phyloP scores from a whole-genome alignment of 352 stramenopile genomes.

The Globisporangium heterothallicum region DNA sequence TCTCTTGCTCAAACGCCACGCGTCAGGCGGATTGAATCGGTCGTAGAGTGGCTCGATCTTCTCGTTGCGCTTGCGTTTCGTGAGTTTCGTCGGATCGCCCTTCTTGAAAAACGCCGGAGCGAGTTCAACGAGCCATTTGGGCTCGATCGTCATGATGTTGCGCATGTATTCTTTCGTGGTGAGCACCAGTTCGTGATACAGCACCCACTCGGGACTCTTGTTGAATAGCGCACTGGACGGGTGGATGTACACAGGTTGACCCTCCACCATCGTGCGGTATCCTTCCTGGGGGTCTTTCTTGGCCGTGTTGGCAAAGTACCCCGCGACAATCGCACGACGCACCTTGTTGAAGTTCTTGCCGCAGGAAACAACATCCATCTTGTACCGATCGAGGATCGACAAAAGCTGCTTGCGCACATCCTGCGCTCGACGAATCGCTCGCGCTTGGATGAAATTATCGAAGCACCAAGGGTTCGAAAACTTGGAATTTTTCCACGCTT shows the following conservation, averaged over 20 bases:
- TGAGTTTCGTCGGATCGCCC: slow-evolving; percentile 96
- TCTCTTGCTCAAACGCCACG: slow-evolving; percentile 96
- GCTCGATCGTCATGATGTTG: slow-evolving; percentile 99
- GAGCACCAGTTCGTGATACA: slow-evolving; percentile 98
- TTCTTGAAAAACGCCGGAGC: slow-evolving; percentile 95
- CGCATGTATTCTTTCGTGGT: slow-evolving; percentile 99
- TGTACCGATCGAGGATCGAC: slow-evolving; percentile 98
- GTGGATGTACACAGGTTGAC: slow-evolving; percentile 98
- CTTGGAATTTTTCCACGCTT: slow-evolving; percentile 96
- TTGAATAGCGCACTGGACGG: slow-evolving; percentile 97
- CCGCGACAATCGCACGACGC: slow-evolving; percentile 95
- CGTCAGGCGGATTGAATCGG: slow-evolving; percentile 96
- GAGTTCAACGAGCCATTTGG: slow-evolving; percentile 98
- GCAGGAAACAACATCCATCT: slow-evolving; percentile 96
- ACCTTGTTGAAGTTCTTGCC: slow-evolving; percentile 97
- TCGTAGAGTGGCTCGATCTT: slow-evolving; percentile 99
- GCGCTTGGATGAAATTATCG: slow-evolving; percentile 98
- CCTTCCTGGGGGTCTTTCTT: slow-evolving; percentile 99
- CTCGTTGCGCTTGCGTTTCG: slow-evolving; percentile 97
- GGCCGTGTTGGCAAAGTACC: slow-evolving; percentile 99
- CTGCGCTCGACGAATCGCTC: slow-evolving; percentile 94
- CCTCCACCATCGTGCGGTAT: slow-evolving; percentile 97
- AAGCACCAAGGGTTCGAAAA: slow-evolving; percentile 99
- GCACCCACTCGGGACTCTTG: slow-evolving; percentile 97
- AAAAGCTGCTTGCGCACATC: slow-evolving; percentile 99